Conservation (phyloP, 1,284 basidiomycete genomes). For the Apiotrichum sp. region DNA sequence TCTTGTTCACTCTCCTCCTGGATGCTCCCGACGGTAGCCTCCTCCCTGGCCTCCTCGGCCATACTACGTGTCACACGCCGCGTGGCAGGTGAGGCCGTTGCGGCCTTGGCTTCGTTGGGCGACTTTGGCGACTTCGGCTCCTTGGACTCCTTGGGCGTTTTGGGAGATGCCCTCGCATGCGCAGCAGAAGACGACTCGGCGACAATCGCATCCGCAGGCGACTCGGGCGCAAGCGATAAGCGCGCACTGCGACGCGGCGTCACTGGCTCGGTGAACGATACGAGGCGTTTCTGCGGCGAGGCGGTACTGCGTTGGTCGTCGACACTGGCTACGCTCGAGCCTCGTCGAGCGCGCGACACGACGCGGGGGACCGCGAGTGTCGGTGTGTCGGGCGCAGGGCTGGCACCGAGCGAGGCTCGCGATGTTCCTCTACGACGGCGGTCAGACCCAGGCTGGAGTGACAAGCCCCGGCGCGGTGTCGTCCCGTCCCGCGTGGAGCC, state of each 20-base stretch:
- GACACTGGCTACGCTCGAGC: not conserved
- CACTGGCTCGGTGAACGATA: not conserved
- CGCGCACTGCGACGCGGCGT: not conserved
- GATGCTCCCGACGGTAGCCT: no score
- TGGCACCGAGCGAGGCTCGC: not conserved
- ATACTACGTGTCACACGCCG: conserved; percentile 1
- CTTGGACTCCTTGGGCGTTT: not conserved
- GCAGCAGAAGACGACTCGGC: no score
- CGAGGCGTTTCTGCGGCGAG: not conserved
- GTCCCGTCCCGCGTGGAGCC: no score
- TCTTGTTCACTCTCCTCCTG: not conserved
- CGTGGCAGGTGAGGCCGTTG: not conserved
- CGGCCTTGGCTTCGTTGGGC: not conserved
- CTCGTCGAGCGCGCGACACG: not conserved
- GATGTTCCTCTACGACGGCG: not conserved
- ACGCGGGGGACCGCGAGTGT: not conserved
- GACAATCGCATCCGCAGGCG: no score
- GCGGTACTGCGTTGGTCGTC: no score
- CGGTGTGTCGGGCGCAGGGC: not conserved
- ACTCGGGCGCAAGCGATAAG: not conserved
- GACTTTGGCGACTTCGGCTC: not conserved
- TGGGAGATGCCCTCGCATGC: no score
- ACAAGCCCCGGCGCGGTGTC: not conserved
- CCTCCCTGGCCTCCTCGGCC: not conserved
- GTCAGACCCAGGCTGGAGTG: not conserved